Evolutionary conservation across 2,329 filamentous ascomycete genomes (phyloP).

Genomic region (Monilinia vaccinii-corymbosi): DNA sequence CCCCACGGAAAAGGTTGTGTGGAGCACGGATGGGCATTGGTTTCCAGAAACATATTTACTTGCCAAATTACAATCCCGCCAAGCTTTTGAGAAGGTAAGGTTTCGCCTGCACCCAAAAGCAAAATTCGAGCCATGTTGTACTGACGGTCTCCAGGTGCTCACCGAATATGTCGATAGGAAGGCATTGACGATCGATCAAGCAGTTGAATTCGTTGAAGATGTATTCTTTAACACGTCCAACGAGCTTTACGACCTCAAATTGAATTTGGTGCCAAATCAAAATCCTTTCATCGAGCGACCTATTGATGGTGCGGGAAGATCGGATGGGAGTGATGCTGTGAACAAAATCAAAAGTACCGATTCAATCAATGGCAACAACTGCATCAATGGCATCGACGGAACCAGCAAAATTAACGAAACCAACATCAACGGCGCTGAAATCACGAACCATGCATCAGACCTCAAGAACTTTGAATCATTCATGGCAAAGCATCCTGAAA

Average conservation of each 20-base stretch:
- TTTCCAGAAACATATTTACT: slow-evolving; percentile 72
- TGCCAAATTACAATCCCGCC: slow-evolving; percentile 61
- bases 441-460: slow-evolving; percentile 9
- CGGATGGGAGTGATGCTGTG: not conserved
- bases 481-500: slow-evolving; percentile 38
- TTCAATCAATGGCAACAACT: not conserved
- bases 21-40: slow-evolving; percentile 73
- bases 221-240: slow-evolving; percentile 74
- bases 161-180: slow-evolving; percentile 56
- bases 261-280: slow-evolving; percentile 30
- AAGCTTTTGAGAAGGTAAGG: slow-evolving; percentile 58
- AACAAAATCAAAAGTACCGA: not conserved
- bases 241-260: slow-evolving; percentile 56
- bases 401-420: too few relatives aligned
- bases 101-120: not conserved
- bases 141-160: slow-evolving; percentile 43
- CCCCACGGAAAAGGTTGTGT: slow-evolving; percentile 66
- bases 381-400: not conserved
- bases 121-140: not conserved
- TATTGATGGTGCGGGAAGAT: not conserved
- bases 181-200: slow-evolving; percentile 52
- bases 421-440: not conserved
- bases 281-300: not conserved
- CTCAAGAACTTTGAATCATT: slow-evolving; percentile 33
- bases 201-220: slow-evolving; percentile 53